Conservation (phyloP, 1,284 basidiomycete genomes). For the Melampsora americana region DNA sequence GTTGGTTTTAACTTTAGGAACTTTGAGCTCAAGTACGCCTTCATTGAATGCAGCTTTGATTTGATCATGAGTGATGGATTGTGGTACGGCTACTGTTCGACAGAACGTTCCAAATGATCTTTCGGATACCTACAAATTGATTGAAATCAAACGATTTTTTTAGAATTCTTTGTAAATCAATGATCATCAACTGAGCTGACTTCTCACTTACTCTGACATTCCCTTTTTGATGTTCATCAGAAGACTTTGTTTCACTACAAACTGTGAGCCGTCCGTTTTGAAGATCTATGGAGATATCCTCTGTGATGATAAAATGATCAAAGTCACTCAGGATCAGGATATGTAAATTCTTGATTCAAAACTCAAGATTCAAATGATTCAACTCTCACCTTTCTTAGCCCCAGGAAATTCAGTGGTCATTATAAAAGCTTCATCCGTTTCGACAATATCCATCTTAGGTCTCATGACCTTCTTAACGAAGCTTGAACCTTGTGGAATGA, state of each 20-base stretch:
- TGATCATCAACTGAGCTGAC: neutral
- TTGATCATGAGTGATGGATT: conserved; percentile 17
- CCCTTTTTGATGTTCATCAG: conserved; percentile 23
- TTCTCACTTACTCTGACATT: conserved; percentile 31
- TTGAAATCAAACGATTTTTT: no score
- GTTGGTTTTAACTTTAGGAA: conserved; percentile 26
- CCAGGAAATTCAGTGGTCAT: conserved; percentile 35
- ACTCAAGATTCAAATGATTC: neutral
- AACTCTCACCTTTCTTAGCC: conserved; percentile 24
- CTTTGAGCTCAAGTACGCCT: conserved; percentile 23
- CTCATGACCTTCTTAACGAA: neutral
- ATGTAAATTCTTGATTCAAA: neutral
- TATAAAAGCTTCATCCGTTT: conserved; percentile 28
- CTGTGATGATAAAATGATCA: neutral
- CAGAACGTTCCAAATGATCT: conserved; percentile 32
- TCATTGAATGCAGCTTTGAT: conserved; percentile 41
- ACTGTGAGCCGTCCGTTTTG: conserved; percentile 37
- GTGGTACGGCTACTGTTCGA: conserved; percentile 33
- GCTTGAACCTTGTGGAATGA: conserved; percentile 10
- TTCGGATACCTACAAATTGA: conserved; percentile 30
- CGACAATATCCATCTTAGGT: conserved; percentile 41
- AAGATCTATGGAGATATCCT: conserved; percentile 43
- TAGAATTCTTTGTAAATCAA: neutral
- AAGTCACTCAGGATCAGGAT: neutral
- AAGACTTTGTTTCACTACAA: conserved; percentile 27